Percentiles rank a stretch among this genome's conserved stretches.
phyloP scores from a whole-genome alignment of 768 basidiomycete genomes.

The Thelephora aurantiotincta region DNA sequence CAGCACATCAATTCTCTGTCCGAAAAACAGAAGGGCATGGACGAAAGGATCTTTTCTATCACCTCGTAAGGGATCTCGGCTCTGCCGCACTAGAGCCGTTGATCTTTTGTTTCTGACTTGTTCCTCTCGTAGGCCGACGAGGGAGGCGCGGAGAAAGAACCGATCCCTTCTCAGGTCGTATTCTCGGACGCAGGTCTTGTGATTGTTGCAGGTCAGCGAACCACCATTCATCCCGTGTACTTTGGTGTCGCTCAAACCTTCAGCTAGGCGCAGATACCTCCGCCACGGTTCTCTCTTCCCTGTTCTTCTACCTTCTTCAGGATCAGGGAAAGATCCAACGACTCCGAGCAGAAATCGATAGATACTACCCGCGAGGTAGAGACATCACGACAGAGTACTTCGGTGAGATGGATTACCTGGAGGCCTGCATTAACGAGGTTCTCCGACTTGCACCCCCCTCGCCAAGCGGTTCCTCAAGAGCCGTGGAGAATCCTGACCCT shows the following conservation, averaged over 20 bases:
- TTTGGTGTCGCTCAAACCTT: conserved; percentile 3
- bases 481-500: background rate
- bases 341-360: conserved; percentile 14
- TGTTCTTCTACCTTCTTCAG: conserved; percentile 14
- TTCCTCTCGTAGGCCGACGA: conserved; percentile 7
- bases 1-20: conserved; percentile 7
- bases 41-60: conserved; percentile 10
- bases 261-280: conserved; percentile 17
- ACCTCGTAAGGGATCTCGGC: background rate
- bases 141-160: conserved; percentile 2
- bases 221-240: background rate
- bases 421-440: conserved; percentile 21
- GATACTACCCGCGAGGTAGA: conserved; percentile 8
- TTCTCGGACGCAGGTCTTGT: conserved; percentile 5
- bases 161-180: conserved; percentile 2
- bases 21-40: conserved; percentile 11
- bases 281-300: conserved; percentile 10
- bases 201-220: background rate
- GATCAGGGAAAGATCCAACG: conserved; percentile 8
- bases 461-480: conserved; percentile 12
- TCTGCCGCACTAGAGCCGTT: background rate
- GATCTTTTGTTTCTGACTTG: background rate
- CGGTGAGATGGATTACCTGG: conserved; percentile 5
- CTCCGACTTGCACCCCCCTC: conserved; percentile 28
- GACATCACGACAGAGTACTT: conserved; percentile 2